Percentiles rank a stretch among this genome's conserved stretches.
Evolutionary conservation across 1,139 yeast species (phyloP).

Genomic region (Yamadazyma triangularis): DNA sequence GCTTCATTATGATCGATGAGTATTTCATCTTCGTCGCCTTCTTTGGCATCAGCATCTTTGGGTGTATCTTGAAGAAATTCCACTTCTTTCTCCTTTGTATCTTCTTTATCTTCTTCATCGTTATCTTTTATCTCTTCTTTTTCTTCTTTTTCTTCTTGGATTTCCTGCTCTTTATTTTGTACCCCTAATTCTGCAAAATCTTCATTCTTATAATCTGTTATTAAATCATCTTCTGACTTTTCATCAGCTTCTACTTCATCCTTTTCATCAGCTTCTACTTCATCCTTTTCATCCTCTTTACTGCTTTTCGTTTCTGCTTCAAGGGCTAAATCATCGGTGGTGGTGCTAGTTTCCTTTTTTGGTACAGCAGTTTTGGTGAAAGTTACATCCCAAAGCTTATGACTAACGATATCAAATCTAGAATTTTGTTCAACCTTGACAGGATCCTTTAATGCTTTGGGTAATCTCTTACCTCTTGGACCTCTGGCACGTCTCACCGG

Average conservation of each 20-base stretch:
- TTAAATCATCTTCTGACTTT: slow-evolving; percentile 1
- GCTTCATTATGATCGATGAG: too few relatives aligned
- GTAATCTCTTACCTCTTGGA: slow-evolving; percentile 75
- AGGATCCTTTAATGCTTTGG: slow-evolving; percentile 52
- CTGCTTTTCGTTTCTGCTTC: neutral
- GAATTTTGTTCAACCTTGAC: slow-evolving; percentile 29
- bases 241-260: neutral
- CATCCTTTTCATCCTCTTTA: neutral
- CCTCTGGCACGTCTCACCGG: slow-evolving; percentile 55
- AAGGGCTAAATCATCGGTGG: neutral
- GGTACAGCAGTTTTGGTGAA: slow-evolving; percentile 4
- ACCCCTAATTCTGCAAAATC: slow-evolving; percentile 1
- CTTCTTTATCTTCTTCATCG: neutral
- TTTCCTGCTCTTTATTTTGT: neutral
- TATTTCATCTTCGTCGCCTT: too few relatives aligned
- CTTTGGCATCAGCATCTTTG: too few relatives aligned
- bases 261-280: neutral
- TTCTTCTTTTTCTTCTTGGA: neutral
- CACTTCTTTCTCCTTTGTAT: too few relatives aligned
- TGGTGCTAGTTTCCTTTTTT: neutral
- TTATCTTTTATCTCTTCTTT: neutral
- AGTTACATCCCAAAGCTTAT: slow-evolving; percentile 34
- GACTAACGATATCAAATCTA: slow-evolving; percentile 26
- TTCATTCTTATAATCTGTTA: slow-evolving; percentile 1
- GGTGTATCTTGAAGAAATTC: too few relatives aligned